Evolutionary conservation across 2,329 filamentous ascomycete genomes (phyloP), one percentile per base, ranked within the genome.

Genomic region (Aspergillus alliaceus): DNA sequence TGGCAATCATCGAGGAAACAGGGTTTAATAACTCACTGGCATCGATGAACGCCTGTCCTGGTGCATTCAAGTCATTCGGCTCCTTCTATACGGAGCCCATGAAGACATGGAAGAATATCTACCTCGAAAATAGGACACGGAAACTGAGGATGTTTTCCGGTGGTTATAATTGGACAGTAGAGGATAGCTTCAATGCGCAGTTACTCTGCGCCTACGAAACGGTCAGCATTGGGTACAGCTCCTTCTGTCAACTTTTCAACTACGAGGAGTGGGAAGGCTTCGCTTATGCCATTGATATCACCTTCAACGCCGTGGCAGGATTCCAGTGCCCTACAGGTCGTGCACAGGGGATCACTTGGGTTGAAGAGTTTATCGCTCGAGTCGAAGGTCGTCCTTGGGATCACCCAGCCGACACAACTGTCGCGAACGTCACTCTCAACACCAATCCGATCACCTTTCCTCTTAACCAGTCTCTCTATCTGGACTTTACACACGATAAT

Each of bases 191-290:
- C 71, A 84, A 87, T 18, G 86, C 86, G 0, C 89, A 92, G 71
- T 86, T 80, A 3, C 80, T 92, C 69, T 93, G 90, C 64, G 86
- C 89, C 0, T 93, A 92, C 67, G 90, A 93, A 72, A 91, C 88
- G 0, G 83, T 90, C n/a, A 86, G 87, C 1, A 86, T 89, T 58
- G 90, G 90, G 22, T 92, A 86, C 76, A 90, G 87, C 63, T 81
- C 80, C 9, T 93, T 90, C 77, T 93, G 90, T 68, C 78, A 85
- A 24, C 80, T 93, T 4, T 93, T 92, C 69, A 91, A 85, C 0
- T 90, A 87, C 63, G 79, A 87, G 20, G 90, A 93, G 69, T 93
- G 89, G 89, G 75, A 84, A 50, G 84, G 81, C 37, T 92, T 88
- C 67, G 86, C 87, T 56, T 93, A 93, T 73, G 83, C 83, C 3